These are phyloP conservation scores for Globisporangium abappressorium DNA, from an alignment of 352 stramenopile genomes.

Conservation along the genomic window DNA sequence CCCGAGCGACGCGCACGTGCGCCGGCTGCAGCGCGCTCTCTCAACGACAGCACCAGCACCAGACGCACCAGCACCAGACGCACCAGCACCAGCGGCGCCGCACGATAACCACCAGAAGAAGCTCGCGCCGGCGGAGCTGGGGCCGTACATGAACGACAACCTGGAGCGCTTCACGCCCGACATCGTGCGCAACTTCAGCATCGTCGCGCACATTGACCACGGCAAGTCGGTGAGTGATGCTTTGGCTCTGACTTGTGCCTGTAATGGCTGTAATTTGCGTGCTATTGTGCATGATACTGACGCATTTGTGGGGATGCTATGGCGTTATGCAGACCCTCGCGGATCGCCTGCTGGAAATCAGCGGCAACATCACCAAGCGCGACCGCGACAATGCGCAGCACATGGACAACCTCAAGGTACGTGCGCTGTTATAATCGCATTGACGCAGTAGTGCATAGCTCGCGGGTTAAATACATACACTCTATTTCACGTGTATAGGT, in stretches of 20 bases:
- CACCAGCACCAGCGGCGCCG: neutral
- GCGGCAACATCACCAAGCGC: slow-evolving; percentile 86
- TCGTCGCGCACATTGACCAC: slow-evolving; percentile 91
- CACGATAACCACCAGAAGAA: slow-evolving; percentile 19
- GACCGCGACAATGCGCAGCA: slow-evolving; percentile 83
- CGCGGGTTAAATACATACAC: neutral
- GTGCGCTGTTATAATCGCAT: neutral
- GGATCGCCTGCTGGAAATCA: slow-evolving; percentile 88
- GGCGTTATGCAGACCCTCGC: slow-evolving; percentile 63
- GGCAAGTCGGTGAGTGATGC: slow-evolving; percentile 77
- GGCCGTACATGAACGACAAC: slow-evolving; percentile 55
- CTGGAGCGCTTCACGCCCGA: slow-evolving; percentile 60
- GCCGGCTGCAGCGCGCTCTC: neutral
- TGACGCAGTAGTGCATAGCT: neutral
- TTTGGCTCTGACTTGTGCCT: neutral
- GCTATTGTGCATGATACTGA: neutral
- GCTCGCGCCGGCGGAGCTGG: slow-evolving; percentile 52
- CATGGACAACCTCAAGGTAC: slow-evolving; percentile 90
- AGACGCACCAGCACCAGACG: too few species aligned
- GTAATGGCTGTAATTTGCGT: neutral
- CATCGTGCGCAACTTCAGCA: slow-evolving; percentile 90
- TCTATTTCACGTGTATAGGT: slow-evolving; percentile 45
- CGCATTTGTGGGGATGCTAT: neutral
- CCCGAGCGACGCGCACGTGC: neutral
- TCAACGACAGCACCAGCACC: neutral